Base-by-base conservation (phyloP, 1,139 yeast species). In the Saccharomycopsis phalli region DNA sequence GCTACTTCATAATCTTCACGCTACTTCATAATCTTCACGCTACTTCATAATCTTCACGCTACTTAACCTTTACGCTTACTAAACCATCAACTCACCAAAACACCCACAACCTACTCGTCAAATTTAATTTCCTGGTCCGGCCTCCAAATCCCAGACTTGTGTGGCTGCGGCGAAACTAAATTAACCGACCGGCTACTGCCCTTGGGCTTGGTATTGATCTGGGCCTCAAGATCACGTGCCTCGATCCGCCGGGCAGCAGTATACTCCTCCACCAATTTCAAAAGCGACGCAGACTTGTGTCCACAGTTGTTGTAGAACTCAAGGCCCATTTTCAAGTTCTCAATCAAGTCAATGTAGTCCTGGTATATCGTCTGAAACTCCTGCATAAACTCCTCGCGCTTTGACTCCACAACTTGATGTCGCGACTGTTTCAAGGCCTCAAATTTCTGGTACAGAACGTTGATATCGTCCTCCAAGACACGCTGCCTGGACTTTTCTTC, bases 261-360 rank as follows among this genome's bases (percentile, higher is more conserved):
- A 54, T 63, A 80, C 14, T 63, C 65, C 36, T 74, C 77, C 49
- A 82, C 70, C 31, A 69, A 75, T 5, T 58, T 57, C 18, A 70
- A 58, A 13, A 79, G 69, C 2, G 52, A 62, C 27, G 64, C 62
- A 2, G 76, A 68, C 45, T 74, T 74, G 2, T 59, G 61, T 23
- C 72, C 61, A 46, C 84, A 72, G 42, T 77, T 81, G 38, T 67
- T 67, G 59, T 87, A 87, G 55, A 86, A 87, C 42, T 68, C 68
- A 0, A 74, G 54, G 0, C 94, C 96, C 50, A 81, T 83, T 30
- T 70, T 69, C 31, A 86, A 56, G 51, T 83, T 81, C 14, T 68
- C 61, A 17, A 69, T 57, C 5, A 84, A 62, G 50, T 78, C 86
- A 32, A 65, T 56, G 51, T 66, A 82, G 45, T 71, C 69, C 23